Conservation (phyloP, 257 asterid genomes). For the Rubia yunnanensis region DNA sequence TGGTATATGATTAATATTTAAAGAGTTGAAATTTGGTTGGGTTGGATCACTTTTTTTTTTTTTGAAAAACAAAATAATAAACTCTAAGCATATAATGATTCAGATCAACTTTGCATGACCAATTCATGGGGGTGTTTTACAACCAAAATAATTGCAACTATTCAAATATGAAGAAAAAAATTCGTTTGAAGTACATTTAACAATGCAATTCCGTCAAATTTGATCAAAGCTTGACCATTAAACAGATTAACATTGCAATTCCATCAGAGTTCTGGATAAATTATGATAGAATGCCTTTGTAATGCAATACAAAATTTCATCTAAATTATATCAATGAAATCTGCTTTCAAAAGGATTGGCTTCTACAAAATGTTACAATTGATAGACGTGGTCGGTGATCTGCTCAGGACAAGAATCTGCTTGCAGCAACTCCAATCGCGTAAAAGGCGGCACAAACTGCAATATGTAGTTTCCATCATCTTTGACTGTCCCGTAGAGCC, state of each 20-base stretch:
- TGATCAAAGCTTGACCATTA: too few relatives aligned
- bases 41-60: too few relatives aligned
- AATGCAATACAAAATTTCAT: not conserved
- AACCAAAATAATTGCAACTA: not conserved
- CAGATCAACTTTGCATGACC: not conserved
- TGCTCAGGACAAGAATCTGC: conserved; percentile 78
- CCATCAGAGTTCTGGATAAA: not conserved
- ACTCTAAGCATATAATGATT: too few relatives aligned
- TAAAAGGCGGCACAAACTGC: conserved; percentile 52
- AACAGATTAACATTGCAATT: not conserved
- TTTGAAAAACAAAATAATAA: too few relatives aligned
- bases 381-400: conserved; percentile 56
- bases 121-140: too few relatives aligned
- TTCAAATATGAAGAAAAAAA: not conserved
- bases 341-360: not conserved
- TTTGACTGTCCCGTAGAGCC: conserved; percentile 97
- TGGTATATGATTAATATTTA: too few relatives aligned
- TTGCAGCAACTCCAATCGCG: conserved; percentile 77
- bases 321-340: not conserved
- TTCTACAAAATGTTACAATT: conserved; percentile 23
- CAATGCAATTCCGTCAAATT: too few relatives aligned
- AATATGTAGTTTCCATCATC: conserved; percentile 85
- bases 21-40: too few relatives aligned
- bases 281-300: not conserved
- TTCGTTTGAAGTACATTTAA: not conserved